Percentiles rank a stretch among this genome's conserved stretches.
These are phyloP conservation scores for Yarrowia sp. DNA, from an alignment of 805 yeast species.

Conservation along the genomic window DNA sequence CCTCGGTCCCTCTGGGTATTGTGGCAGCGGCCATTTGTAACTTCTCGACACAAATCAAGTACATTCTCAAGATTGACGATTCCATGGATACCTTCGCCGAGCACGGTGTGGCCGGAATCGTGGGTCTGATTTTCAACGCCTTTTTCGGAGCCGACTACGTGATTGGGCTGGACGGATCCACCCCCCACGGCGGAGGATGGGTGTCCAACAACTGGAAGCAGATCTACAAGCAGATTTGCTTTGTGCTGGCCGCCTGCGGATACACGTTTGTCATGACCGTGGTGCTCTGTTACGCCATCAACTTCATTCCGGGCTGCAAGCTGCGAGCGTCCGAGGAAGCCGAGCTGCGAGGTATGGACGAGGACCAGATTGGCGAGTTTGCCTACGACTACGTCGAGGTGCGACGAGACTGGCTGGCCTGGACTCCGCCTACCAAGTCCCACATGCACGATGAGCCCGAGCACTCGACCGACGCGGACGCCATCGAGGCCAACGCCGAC, in stretches of 20 bases:
- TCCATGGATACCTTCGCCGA: constrained; percentile 96
- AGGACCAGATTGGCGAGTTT: constrained; percentile 96
- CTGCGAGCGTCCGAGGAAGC: constrained; percentile 83
- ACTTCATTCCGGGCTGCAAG: constrained; percentile 81
- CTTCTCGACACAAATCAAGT: constrained; percentile 86
- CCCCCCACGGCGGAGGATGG: constrained; percentile 92
- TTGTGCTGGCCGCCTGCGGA: constrained; percentile 74
- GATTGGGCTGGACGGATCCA: constrained; percentile 86
- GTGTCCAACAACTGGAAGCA: constrained; percentile 88
- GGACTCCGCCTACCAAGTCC: constrained; percentile 51
- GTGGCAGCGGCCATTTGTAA: constrained; percentile 85
- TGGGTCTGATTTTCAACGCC: constrained; percentile 86
- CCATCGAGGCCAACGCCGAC: constrained; percentile 28
- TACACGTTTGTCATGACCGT: constrained; percentile 80
- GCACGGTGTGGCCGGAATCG: constrained; percentile 95
- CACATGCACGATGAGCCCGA: constrained; percentile 24
- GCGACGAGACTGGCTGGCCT: constrained; percentile 74
- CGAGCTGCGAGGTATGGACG: constrained; percentile 91
- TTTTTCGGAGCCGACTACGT: constrained; percentile 87
- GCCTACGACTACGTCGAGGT: constrained; percentile 99
- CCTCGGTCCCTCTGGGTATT: constrained; percentile 83
- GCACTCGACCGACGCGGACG: constrained; percentile 12
- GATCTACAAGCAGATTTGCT: constrained; percentile 87
- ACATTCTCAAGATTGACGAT: constrained; percentile 82
- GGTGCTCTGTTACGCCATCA: constrained; percentile 71